These are phyloP conservation scores for Hyparrhenia diplandra DNA, from an alignment of 176 grass and related monocot genomes.

Conservation along the genomic window DNA sequence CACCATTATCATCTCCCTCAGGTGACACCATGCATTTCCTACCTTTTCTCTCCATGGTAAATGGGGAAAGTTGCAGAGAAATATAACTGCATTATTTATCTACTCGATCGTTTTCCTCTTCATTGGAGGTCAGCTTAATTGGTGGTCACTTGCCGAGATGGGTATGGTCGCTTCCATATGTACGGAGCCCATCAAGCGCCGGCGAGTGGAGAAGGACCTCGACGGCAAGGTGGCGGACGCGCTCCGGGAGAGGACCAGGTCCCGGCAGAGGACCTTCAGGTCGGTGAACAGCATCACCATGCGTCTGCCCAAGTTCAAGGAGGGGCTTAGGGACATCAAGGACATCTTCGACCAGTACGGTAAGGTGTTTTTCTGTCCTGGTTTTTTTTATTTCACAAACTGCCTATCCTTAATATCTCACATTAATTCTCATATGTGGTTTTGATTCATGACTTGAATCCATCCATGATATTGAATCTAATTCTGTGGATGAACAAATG, in stretches of 20 bases:
- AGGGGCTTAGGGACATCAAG: conserved; percentile 49
- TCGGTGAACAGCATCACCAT: conserved; percentile 83
- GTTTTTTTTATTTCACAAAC: too few relatives aligned
- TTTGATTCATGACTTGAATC: too few relatives aligned
- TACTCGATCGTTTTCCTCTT: too few relatives aligned
- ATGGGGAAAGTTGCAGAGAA: not conserved
- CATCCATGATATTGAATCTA: too few relatives aligned
- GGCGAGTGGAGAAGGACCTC: conserved; percentile 39
- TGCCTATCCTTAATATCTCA: too few relatives aligned
- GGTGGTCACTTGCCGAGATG: conserved; percentile 9
- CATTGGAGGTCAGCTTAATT: not conserved
- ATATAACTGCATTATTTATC: not conserved
- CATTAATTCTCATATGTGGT: too few relatives aligned
- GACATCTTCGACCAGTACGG: conserved; percentile 65
- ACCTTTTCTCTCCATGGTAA: not conserved
- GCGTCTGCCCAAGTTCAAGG: conserved; percentile 71
- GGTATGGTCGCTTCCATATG: not conserved
- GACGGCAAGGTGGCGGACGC: conserved; percentile 57
- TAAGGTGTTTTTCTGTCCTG: too few relatives aligned
- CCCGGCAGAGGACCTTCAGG: conserved; percentile 38
- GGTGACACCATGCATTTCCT: not conserved
- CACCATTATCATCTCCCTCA: not conserved
- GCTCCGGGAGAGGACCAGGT: conserved; percentile 42
- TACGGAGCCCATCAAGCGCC: conserved; percentile 22
- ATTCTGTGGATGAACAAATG: too few relatives aligned